phyloP scores from a whole-genome alignment of 2,329 filamentous ascomycete genomes.

The Hymenoscyphus occultus region DNA sequence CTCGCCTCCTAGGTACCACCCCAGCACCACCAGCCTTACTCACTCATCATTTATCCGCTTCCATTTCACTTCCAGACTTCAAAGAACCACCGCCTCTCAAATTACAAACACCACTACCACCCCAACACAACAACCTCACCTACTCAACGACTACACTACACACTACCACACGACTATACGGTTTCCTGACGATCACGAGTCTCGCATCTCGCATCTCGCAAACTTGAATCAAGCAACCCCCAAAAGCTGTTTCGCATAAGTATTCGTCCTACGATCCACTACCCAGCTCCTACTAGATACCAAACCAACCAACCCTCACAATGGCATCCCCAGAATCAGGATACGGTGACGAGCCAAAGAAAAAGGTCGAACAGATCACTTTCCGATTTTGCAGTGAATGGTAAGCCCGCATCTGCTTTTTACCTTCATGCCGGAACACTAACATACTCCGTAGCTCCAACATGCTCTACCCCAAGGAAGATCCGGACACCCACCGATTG shows the following conservation, averaged over 20 bases:
- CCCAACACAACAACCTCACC: background rate
- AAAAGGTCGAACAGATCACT: slow-evolving; percentile 72
- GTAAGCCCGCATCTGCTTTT: slow-evolving; percentile 41
- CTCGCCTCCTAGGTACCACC: background rate
- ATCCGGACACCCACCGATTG: slow-evolving; percentile 76
- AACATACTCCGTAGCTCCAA: slow-evolving; percentile 64
- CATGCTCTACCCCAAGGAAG: slow-evolving; percentile 96
- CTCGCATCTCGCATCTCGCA: background rate
- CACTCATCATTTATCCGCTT: background rate
- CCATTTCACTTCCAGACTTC: background rate
- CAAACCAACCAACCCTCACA: slow-evolving; percentile 2
- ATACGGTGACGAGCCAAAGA: slow-evolving; percentile 41
- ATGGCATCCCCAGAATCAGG: slow-evolving; percentile 60
- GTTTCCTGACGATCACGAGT: background rate
- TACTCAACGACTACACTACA: background rate
- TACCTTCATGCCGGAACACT: slow-evolving; percentile 22
- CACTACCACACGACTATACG: background rate
- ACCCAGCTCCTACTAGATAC: background rate
- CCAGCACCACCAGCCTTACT: background rate
- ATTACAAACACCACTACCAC: slow-evolving; percentile 1
- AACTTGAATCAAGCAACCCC: background rate
- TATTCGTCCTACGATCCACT: background rate
- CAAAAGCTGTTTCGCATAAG: background rate
- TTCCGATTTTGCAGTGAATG: slow-evolving; percentile 99
- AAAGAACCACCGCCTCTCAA: background rate